A percentile compares a stretch with the other conserved stretches of the same genome.
Conservation (phyloP, 2,329 filamentous ascomycete genomes). For the Paraphoma sp. region DNA sequence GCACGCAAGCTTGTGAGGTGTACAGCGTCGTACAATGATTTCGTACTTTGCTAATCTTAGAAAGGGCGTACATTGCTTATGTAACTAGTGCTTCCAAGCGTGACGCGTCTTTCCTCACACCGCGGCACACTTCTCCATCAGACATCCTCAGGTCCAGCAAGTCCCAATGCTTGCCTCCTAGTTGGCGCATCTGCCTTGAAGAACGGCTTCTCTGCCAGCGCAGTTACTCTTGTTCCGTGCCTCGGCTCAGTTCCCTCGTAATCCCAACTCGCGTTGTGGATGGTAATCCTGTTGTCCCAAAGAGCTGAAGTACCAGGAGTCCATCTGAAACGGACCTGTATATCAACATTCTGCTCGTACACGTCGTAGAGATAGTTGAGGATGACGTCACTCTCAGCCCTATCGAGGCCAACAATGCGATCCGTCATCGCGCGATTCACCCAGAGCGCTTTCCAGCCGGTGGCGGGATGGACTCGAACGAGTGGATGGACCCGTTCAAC, state of each 20-base stretch:
- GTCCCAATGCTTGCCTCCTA: slow-evolving; percentile 68
- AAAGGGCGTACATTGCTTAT: not conserved
- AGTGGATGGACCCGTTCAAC: slow-evolving; percentile 73
- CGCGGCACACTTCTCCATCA: slow-evolving; percentile 33
- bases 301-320: slow-evolving; percentile 70
- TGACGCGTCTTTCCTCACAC: not conserved
- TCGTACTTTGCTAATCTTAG: too few species aligned
- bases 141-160: slow-evolving; percentile 65
- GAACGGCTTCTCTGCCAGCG: slow-evolving; percentile 73
- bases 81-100: not conserved
- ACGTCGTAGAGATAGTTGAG: slow-evolving; percentile 72
- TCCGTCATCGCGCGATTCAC: slow-evolving; percentile 75
- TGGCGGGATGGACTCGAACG: slow-evolving; percentile 74
- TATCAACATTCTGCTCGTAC: slow-evolving; percentile 73
- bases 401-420: slow-evolving; percentile 72
- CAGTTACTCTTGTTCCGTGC: slow-evolving; percentile 75
- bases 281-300: slow-evolving; percentile 78
- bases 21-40: too few species aligned
- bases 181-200: slow-evolving; percentile 71
- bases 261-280: slow-evolving; percentile 77
- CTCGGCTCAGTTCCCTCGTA: slow-evolving; percentile 71
- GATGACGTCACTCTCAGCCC: slow-evolving; percentile 71
- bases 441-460: slow-evolving; percentile 76
- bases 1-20: too few species aligned
- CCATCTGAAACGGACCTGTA: slow-evolving; percentile 76